Percentiles rank a stretch among this genome's conserved stretches.
Evolutionary conservation across 2,329 filamentous ascomycete species (phyloP).

Genomic region (Diaporthe sp.): DNA sequence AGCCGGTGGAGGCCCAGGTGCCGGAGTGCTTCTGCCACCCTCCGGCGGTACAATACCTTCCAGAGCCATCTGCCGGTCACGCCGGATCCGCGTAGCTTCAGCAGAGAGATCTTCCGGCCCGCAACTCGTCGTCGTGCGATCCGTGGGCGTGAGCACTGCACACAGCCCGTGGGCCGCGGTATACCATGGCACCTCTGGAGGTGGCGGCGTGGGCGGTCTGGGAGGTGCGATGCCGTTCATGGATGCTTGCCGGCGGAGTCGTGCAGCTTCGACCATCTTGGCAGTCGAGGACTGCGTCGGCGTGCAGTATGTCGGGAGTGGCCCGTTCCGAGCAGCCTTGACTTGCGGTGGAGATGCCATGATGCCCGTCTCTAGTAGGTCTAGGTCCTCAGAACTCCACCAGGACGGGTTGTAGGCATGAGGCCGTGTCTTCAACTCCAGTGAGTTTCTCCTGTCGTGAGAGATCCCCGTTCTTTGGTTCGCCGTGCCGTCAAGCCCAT

Average conservation of each 20-base stretch:
- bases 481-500: conserved; percentile 71
- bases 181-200: conserved; percentile 88
- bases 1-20: conserved; percentile 44
- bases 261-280: conserved; percentile 78
- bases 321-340: conserved; percentile 67
- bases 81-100: conserved; percentile 72
- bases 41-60: conserved; percentile 46
- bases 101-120: conserved; percentile 82
- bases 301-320: conserved; percentile 81
- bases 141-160: conserved; percentile 82
- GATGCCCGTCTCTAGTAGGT: conserved; percentile 75
- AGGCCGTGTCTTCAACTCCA: conserved; percentile 48
- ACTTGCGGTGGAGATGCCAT: conserved; percentile 62
- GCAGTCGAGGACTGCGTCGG: conserved; percentile 90
- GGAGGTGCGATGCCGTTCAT: conserved; percentile 58
- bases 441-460: conserved; percentile 48
- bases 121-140: conserved; percentile 81
- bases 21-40: conserved; percentile 45
- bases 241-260: conserved; percentile 74
- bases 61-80: conserved; percentile 73
- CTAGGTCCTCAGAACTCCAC: conserved; percentile 77
- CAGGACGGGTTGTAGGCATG: conserved; percentile 74
- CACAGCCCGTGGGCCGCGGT: conserved; percentile 86
- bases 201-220: conserved; percentile 72
- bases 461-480: conserved; percentile 62